These are phyloP conservation scores for Yarrowia sp. DNA, from an alignment of 805 yeast species.

Conservation along the genomic window DNA sequence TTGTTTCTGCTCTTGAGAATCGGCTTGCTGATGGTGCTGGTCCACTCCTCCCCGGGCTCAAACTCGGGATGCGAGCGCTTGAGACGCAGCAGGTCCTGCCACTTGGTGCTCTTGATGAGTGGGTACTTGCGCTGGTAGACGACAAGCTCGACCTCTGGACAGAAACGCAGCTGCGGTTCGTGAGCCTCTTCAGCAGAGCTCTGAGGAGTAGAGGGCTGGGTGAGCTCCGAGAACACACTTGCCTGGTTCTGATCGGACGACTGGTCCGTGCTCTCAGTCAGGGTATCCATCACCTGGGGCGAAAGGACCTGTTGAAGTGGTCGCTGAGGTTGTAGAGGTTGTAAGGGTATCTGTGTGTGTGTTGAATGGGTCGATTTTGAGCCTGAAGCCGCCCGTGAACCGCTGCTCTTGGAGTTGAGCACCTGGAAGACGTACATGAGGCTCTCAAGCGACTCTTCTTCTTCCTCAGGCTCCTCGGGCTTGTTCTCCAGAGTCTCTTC, in stretches of 20 bases:
- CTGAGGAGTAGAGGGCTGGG: background rate
- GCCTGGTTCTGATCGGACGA: background rate
- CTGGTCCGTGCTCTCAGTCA: slow-evolving; percentile 1
- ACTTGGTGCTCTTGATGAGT: background rate
- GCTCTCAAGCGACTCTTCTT: slow-evolving; percentile 2
- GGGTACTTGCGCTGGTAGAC: slow-evolving; percentile 17
- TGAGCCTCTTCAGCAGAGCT: background rate
- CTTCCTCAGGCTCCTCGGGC: background rate
- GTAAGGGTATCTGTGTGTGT: background rate
- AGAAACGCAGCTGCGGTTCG: slow-evolving; percentile 13
- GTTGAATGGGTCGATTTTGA: background rate
- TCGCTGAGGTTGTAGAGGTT: too few species aligned
- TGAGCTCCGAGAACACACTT: background rate
- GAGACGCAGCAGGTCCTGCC: slow-evolving; percentile 5
- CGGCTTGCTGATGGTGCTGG: background rate
- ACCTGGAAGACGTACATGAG: slow-evolving; percentile 12
- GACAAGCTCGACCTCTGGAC: slow-evolving; percentile 5
- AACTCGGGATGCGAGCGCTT: background rate
- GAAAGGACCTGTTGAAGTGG: background rate
- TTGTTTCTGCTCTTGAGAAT: slow-evolving; percentile 27
- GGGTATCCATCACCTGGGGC: background rate
- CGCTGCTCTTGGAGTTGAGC: background rate
- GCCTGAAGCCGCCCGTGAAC: background rate
- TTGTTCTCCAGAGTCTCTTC: background rate
- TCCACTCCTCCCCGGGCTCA: background rate